A percentile compares a stretch with the other conserved stretches of the same genome.
These are phyloP conservation scores for Pseudogymnoascus destructans DNA, from an alignment of 2,329 filamentous ascomycete genomes.

Conservation along the genomic window DNA sequence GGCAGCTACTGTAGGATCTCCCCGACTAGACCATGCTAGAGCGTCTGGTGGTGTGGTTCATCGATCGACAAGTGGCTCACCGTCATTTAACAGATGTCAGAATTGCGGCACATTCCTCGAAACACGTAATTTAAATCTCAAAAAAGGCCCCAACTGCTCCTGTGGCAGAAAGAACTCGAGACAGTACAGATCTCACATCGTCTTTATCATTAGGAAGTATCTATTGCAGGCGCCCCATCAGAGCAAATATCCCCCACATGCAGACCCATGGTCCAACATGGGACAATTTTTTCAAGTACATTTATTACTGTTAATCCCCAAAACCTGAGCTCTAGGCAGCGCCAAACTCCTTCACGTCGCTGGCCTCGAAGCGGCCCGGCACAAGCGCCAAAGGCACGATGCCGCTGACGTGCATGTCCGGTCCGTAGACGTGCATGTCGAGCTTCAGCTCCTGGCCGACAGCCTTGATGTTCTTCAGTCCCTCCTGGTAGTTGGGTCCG, in stretches of 20 bases:
- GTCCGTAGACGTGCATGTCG: constrained; percentile 82
- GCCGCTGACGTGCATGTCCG: constrained; percentile 80
- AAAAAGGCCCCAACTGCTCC: background rate
- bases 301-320: background rate
- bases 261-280: background rate
- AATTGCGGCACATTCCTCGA: background rate
- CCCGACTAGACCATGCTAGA: background rate
- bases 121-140: background rate
- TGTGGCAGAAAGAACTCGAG: background rate
- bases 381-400: constrained; percentile 86
- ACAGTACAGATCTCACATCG: constrained; percentile 2
- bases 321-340: background rate
- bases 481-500: constrained; percentile 98
- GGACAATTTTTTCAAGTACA: background rate
- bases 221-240: background rate
- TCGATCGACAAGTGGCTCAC: background rate
- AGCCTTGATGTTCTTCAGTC: constrained; percentile 98
- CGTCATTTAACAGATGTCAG: background rate
- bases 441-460: constrained; percentile 89
- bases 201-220: constrained; percentile 2
- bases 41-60: background rate
- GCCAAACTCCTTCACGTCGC: constrained; percentile 45
- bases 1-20: background rate
- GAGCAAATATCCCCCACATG: background rate
- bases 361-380: constrained; percentile 50